Evolutionary conservation across 2,329 filamentous ascomycete genomes (phyloP).

Genomic region (Fusarium sp.): DNA sequence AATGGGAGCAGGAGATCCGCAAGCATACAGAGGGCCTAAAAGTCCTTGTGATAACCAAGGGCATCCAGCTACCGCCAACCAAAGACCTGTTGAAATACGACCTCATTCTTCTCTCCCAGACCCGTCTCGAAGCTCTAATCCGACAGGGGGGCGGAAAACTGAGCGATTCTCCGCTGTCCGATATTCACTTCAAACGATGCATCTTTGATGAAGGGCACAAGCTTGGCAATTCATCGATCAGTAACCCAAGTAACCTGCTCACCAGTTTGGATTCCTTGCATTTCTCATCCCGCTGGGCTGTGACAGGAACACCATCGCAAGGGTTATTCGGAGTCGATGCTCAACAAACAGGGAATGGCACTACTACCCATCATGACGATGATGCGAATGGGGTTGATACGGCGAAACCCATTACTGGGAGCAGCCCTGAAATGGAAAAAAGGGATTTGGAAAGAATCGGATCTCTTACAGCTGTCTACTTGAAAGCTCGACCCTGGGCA

Average conservation of each 20-base stretch:
- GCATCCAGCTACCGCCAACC: conserved; percentile 66
- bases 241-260: conserved; percentile 67
- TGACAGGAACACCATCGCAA: conserved; percentile 89
- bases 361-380: neutral
- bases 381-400: neutral
- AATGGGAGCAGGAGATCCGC: conserved; percentile 85
- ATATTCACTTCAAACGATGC: conserved; percentile 85
- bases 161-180: conserved; percentile 70
- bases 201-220: conserved; percentile 94
- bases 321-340: conserved; percentile 78
- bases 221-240: conserved; percentile 73
- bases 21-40: conserved; percentile 79
- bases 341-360: neutral
- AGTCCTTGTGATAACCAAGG: conserved; percentile 71
- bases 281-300: conserved; percentile 84
- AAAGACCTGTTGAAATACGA: conserved; percentile 75
- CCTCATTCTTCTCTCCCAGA: conserved; percentile 81
- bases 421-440: conserved; percentile 61
- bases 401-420: neutral
- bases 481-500: conserved; percentile 84
- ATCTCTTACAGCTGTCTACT: conserved; percentile 74
- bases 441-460: conserved; percentile 76
- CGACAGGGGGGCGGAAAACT: conserved; percentile 46
- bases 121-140: conserved; percentile 74
- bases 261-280: conserved; percentile 65